Evolutionary conservation across 2,329 filamentous ascomycete genomes (phyloP).

Genomic region (Rhynchosporium agropyri): DNA sequence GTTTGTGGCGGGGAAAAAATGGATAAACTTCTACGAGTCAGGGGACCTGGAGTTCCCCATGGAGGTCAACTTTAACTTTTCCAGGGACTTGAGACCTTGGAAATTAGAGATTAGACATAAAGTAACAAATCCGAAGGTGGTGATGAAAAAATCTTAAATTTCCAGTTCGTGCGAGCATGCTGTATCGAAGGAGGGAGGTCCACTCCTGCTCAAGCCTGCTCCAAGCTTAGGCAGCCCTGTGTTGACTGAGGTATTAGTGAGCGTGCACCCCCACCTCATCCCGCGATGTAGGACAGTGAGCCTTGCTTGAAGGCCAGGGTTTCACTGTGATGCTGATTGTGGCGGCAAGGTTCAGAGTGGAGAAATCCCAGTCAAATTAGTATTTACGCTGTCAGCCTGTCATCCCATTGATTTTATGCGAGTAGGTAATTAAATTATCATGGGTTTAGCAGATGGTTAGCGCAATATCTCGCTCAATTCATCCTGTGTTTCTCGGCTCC

Average conservation of each 20-base stretch:
- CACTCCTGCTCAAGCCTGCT: neutral
- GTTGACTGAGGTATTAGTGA: neutral
- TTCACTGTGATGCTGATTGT: slow-evolving; percentile 7
- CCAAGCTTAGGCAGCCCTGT: neutral
- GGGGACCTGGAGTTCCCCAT: slow-evolving; percentile 1
- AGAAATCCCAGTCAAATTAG: neutral
- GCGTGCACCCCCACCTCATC: slow-evolving; percentile 15
- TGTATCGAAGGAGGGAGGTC: slow-evolving; percentile 2
- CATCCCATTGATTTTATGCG: slow-evolving; percentile 3
- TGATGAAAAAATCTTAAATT: too few species aligned
- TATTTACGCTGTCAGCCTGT: neutral
- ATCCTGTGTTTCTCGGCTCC: neutral
- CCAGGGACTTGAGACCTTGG: neutral
- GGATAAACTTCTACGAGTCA: slow-evolving; percentile 4
- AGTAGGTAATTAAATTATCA: neutral
- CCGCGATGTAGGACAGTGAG: slow-evolving; percentile 14
- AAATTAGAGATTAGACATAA: too few species aligned
- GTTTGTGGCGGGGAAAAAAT: slow-evolving; percentile 5
- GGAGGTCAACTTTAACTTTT: neutral
- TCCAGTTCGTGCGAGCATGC: neutral
- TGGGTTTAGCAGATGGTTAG: neutral
- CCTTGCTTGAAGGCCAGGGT: neutral
- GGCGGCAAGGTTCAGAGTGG: neutral
- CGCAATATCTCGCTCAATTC: slow-evolving; percentile 4
- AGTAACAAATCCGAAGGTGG: too few species aligned